Evolutionary conservation across 495 filamentous ascomycete genomes (phyloP).

Genomic region (Xylaria bambusicola): DNA sequence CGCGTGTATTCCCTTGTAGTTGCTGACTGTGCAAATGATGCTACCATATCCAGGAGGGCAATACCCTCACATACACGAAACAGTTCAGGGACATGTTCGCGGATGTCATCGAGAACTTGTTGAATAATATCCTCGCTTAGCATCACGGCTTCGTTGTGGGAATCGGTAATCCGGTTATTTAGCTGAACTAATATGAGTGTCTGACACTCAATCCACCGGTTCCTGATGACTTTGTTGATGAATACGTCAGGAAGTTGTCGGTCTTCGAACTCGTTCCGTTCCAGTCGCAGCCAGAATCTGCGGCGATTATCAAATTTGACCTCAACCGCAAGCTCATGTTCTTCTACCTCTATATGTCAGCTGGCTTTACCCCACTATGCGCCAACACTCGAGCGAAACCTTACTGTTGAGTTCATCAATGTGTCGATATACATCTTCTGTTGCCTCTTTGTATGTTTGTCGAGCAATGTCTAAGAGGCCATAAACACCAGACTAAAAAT

Average conservation of each 20-base stretch:
- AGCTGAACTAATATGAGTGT: constrained; percentile 80
- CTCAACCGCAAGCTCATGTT: constrained; percentile 61
- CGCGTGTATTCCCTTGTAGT: constrained; percentile 78
- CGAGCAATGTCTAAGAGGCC: constrained; percentile 86
- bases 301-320: constrained; percentile 75
- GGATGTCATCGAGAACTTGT: constrained; percentile 66
- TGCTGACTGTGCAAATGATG: constrained; percentile 76
- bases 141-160: constrained; percentile 76
- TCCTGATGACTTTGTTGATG: constrained; percentile 74
- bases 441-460: constrained; percentile 82
- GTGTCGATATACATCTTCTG: constrained; percentile 71
- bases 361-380: not conserved
- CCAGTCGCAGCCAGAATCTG: constrained; percentile 78
- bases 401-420: constrained; percentile 64
- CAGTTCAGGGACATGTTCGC: constrained; percentile 65
- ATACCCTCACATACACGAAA: constrained; percentile 83
- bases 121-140: constrained; percentile 75
- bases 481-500: constrained; percentile 73
- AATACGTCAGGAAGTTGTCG: constrained; percentile 66
- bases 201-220: constrained; percentile 76
- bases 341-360: constrained; percentile 41
- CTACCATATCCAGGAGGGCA: constrained; percentile 90
- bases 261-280: constrained; percentile 62
- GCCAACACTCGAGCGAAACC: constrained; percentile 10
- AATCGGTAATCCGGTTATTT: constrained; percentile 73